Conservation (phyloP, 192 early-diverging fungal genomes). For the Chytriomyces sp. region DNA sequence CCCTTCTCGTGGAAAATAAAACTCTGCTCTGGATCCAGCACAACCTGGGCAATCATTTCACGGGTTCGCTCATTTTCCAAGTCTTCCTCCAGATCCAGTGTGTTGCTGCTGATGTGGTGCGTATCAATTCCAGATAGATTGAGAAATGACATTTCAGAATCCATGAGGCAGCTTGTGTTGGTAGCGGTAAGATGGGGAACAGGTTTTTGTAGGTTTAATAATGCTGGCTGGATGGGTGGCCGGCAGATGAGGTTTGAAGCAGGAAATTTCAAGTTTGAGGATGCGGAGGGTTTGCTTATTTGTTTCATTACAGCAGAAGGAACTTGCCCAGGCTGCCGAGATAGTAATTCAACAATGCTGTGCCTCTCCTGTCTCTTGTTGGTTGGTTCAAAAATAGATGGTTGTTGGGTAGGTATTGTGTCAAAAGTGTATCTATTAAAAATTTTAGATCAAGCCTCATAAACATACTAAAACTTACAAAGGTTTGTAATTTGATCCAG, state of each 20-base stretch:
- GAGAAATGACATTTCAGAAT: neutral
- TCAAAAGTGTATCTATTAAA: slow-evolving; percentile 11
- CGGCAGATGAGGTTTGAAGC: neutral
- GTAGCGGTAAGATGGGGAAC: neutral
- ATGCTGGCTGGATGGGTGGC: neutral
- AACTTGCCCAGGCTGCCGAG: no score
- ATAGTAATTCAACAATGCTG: no score
- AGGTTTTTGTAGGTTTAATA: neutral
- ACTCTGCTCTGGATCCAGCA: slow-evolving; percentile 14
- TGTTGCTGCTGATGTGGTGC: neutral
- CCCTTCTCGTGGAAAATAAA: slow-evolving; percentile 8
- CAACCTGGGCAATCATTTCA: slow-evolving; percentile 22
- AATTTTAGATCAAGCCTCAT: neutral
- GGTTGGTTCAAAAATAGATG: no score
- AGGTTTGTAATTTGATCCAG: slow-evolving; percentile 19
- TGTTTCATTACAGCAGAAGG: no score
- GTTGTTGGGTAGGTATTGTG: slow-evolving; percentile 1
- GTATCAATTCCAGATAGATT: neutral
- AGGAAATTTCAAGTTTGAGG: neutral
- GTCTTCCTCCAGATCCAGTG: neutral
- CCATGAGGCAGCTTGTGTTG: neutral
- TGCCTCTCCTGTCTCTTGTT: no score
- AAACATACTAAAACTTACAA: neutral
- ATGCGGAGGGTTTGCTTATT: no score
- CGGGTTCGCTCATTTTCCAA: slow-evolving; percentile 14